Percentiles rank a stretch among this genome's conserved stretches.
phyloP scores from a whole-genome alignment of 1,284 basidiomycete species.

The Ceratorhiza oryzae-sativae region DNA sequence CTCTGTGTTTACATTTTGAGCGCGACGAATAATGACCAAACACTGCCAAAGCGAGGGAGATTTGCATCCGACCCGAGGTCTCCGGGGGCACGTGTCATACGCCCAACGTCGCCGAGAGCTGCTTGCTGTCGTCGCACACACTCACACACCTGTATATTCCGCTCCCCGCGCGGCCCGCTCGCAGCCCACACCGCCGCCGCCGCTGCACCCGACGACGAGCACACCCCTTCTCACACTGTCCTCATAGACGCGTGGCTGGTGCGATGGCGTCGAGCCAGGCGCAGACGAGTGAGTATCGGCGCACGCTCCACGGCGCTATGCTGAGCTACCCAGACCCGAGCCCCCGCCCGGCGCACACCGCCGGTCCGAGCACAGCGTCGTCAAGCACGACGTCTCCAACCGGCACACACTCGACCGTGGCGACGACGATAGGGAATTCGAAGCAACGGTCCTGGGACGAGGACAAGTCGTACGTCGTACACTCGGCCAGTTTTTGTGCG shows the following conservation, averaged over 20 bases:
- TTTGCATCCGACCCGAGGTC: conserved; percentile 26
- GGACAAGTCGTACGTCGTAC: conserved; percentile 58
- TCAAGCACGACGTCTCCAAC: conserved; percentile 33
- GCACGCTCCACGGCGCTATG: background rate
- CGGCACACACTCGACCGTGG: conserved; percentile 28
- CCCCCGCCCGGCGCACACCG: conserved; percentile 23
- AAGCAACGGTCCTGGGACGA: conserved; percentile 57
- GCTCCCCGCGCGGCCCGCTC: background rate
- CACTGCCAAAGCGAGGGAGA: background rate
- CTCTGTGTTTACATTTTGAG: background rate
- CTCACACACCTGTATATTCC: background rate
- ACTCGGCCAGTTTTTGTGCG: background rate
- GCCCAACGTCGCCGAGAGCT: conserved; percentile 18
- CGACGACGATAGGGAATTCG: conserved; percentile 15
- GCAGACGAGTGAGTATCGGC: conserved; percentile 10
- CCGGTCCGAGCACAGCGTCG: conserved; percentile 35
- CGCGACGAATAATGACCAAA: background rate
- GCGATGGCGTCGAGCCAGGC: conserved; percentile 34
- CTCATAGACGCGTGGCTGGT: background rate
- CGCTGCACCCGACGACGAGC: background rate
- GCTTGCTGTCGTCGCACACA: conserved; percentile 29
- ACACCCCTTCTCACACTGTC: background rate
- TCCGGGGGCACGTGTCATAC: conserved; percentile 26
- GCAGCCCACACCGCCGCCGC: background rate
- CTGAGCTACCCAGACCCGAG: conserved; percentile 4